These are phyloP conservation scores for Aspergillus sp. DNA, from an alignment of 2,329 filamentous ascomycete genomes.

Conservation along the genomic window DNA sequence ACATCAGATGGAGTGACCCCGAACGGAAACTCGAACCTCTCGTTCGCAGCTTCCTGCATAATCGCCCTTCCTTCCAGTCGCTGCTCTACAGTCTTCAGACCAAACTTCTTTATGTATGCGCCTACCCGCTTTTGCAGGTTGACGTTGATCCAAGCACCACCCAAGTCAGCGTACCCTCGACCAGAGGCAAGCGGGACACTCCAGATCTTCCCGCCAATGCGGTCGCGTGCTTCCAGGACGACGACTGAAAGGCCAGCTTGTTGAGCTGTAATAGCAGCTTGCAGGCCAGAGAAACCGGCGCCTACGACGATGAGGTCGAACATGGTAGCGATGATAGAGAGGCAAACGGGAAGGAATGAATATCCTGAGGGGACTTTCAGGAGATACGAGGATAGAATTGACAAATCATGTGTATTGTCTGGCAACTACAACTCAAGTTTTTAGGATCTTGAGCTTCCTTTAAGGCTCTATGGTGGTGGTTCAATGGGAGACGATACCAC, in stretches of 20 bases:
- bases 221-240: conserved; percentile 46
- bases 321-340: neutral
- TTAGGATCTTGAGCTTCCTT: too few species aligned
- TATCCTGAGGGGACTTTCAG: too few species aligned
- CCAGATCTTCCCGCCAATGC: conserved; percentile 47
- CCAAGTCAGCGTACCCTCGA: conserved; percentile 48
- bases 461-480: too few species aligned
- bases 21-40: conserved; percentile 31
- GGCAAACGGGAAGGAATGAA: too few species aligned
- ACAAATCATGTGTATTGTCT: too few species aligned
- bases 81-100: conserved; percentile 33
- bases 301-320: conserved; percentile 38
- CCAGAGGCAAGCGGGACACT: conserved; percentile 28
- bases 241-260: conserved; percentile 34
- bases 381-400: too few species aligned
- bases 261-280: conserved; percentile 35
- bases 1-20: conserved; percentile 28
- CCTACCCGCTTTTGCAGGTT: conserved; percentile 37
- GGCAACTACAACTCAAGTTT: too few species aligned
- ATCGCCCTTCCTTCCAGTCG: conserved; percentile 33
- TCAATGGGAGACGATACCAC: too few species aligned
- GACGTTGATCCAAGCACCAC: conserved; percentile 63
- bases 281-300: conserved; percentile 41
- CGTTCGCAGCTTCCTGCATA: conserved; percentile 24
- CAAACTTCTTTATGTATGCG: conserved; percentile 29